Base-by-base conservation (phyloP, 2,329 filamentous ascomycete species). In the Hirsutella thompsonii region DNA sequence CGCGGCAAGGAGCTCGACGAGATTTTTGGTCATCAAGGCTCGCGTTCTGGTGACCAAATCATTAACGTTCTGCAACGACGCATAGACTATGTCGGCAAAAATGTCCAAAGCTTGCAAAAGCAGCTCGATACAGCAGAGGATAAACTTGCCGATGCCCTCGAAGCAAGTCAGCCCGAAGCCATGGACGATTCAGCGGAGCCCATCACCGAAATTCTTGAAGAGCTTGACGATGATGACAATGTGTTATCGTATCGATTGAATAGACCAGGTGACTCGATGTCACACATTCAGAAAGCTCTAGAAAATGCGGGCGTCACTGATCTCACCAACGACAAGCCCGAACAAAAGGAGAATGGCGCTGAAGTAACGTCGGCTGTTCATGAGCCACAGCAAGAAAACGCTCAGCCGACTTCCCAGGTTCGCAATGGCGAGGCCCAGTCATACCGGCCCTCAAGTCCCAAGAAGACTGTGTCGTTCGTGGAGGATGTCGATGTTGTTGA, bases 141-240 rank as follows among this genome's bases (percentile, higher is more conserved):
- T 46, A 82, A 82, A 52, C 64, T 90, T 38, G 75, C 77, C 14
- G 76, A 76, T 9, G 69, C 81, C 10, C 67, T 76, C 9, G 64
- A 78, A 3, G 60, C 76, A 35, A 73, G 70, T 42, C 70, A 79
- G 20, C 73, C 79, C 1, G 76, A 79, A 41, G 67, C 71, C 36
- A 68, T 67, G 40, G 78, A 83, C 45, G 81, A 83, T 45, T 78
- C 79, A 11, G 80, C 79, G 1, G 66, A 88, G 39, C 84, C 88
- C 0, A 74, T 96, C 44, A 89, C 83, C 26, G 92, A 96, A 52
- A 96, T 98, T 48, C 69, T 87, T 41, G 92, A 98, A 61, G 79
- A 94, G 63, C 68, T 96, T 20, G 92, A 96, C 54, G 89, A 95
- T 8, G 76, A 94, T 10, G 92, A 81, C 42, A 92, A 94, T 53